Conservation (phyloP, 768 basidiomycete genomes). For the Clitopilus hobsonii region DNA sequence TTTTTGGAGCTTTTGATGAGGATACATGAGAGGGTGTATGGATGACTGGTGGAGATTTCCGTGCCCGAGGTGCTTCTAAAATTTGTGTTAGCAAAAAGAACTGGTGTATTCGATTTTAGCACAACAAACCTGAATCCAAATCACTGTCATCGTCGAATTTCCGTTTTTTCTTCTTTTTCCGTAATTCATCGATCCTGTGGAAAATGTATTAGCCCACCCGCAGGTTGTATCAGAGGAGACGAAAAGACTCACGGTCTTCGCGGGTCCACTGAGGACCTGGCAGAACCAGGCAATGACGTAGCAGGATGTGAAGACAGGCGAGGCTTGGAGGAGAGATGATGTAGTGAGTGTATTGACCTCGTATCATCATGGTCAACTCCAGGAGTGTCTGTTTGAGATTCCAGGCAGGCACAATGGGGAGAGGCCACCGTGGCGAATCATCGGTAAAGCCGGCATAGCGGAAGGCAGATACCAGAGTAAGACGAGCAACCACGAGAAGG, state of each 20-base stretch:
- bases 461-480: not conserved
- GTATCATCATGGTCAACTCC: slow-evolving; percentile 47
- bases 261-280: slow-evolving; percentile 56
- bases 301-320: slow-evolving; percentile 43
- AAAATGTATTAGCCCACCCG: too few relatives aligned
- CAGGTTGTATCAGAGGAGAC: slow-evolving; percentile 1
- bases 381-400: slow-evolving; percentile 35
- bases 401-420: not conserved
- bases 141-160: slow-evolving; percentile 79
- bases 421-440: not conserved
- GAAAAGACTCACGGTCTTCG: slow-evolving; percentile 48
- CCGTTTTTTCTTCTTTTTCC: slow-evolving; percentile 85
- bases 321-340: slow-evolving; percentile 32
- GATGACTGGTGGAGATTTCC: slow-evolving; percentile 56
- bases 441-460: not conserved
- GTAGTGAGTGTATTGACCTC: slow-evolving; percentile 28
- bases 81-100: slow-evolving; percentile 5
- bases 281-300: slow-evolving; percentile 40
- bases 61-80: slow-evolving; percentile 46
- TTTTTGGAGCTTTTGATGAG: slow-evolving; percentile 54
- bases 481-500: not conserved
- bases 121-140: slow-evolving; percentile 47
- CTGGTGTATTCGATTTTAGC: not conserved
- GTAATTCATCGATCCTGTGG: slow-evolving; percentile 44
- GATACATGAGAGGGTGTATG: slow-evolving; percentile 30